Evolutionary conservation across 192 early-diverging fungal species (phyloP).

Genomic region (Umbelopsis isabellina): DNA sequence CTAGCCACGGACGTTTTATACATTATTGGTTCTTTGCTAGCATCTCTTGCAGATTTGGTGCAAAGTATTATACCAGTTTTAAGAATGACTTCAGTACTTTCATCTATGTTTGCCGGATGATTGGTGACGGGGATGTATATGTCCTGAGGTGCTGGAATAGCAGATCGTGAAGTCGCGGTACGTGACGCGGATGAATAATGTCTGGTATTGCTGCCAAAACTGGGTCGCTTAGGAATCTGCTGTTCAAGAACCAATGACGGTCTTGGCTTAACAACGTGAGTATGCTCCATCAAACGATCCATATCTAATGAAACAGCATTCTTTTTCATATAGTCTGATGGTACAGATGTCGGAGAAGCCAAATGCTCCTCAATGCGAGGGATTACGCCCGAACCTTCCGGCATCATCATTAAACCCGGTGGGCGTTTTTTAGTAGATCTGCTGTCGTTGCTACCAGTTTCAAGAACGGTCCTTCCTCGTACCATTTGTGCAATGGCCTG

Average conservation of each 20-base stretch:
- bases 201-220: neutral
- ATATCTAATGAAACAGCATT: neutral
- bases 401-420: neutral
- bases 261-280: neutral
- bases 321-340: neutral
- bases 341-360: conserved; percentile 1
- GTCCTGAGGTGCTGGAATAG: neutral
- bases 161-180: neutral
- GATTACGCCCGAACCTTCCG: neutral
- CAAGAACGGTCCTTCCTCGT: neutral
- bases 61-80: neutral
- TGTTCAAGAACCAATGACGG: neutral
- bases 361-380: conserved; percentile 13
- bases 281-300: neutral
- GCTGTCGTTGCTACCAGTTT: neutral
- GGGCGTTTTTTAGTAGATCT: neutral
- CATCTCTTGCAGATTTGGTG: neutral
- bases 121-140: neutral
- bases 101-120: neutral
- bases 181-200: neutral
- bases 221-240: neutral
- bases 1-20: conserved; percentile 1
- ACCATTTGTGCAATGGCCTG: conserved; percentile 14
- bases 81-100: neutral
- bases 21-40: conserved; percentile 1